Percentiles rank a stretch among this genome's conserved stretches.
These are phyloP conservation scores for Leccinellum rugosiceps DNA, from an alignment of 768 basidiomycete genomes.

Conservation along the genomic window DNA sequence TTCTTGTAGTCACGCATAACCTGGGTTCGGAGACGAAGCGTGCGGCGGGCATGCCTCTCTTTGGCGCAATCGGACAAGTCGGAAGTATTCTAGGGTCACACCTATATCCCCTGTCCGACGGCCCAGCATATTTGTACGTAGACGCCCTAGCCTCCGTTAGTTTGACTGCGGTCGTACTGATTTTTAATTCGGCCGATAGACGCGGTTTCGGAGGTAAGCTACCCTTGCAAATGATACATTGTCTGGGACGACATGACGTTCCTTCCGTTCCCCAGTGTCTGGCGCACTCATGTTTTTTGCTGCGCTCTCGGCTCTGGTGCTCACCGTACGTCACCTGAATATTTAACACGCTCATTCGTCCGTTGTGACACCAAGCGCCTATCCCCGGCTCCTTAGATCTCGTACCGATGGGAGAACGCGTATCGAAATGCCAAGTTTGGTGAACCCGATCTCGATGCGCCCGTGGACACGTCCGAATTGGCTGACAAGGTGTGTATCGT, in stretches of 20 bases:
- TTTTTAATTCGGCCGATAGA: background rate
- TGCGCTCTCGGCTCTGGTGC: constrained; percentile 15
- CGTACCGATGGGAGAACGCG: constrained; percentile 61
- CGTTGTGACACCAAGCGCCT: background rate
- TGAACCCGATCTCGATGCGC: constrained; percentile 41
- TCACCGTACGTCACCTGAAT: constrained; percentile 15
- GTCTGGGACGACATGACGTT: background rate
- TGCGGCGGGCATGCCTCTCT: constrained; percentile 41
- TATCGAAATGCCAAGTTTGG: constrained; percentile 54
- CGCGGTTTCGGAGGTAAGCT: constrained; percentile 19
- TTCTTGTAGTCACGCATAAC: constrained; percentile 37
- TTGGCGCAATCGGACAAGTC: constrained; percentile 41
- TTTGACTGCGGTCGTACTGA: background rate
- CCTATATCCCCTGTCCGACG: constrained; percentile 40
- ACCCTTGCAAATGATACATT: background rate
- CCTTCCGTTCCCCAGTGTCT: background rate
- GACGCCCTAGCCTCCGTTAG: background rate
- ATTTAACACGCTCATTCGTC: background rate
- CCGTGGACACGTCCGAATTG: constrained; percentile 59
- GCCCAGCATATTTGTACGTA: constrained; percentile 37
- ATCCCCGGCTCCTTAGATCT: constrained; percentile 38
- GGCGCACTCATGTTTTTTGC: constrained; percentile 25
- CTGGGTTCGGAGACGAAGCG: constrained; percentile 45
- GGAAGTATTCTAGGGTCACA: constrained; percentile 42
- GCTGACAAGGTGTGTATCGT: constrained; percentile 46